Conservation (phyloP, 2,329 filamentous ascomycete species). For the Acrocalymma vagum region DNA sequence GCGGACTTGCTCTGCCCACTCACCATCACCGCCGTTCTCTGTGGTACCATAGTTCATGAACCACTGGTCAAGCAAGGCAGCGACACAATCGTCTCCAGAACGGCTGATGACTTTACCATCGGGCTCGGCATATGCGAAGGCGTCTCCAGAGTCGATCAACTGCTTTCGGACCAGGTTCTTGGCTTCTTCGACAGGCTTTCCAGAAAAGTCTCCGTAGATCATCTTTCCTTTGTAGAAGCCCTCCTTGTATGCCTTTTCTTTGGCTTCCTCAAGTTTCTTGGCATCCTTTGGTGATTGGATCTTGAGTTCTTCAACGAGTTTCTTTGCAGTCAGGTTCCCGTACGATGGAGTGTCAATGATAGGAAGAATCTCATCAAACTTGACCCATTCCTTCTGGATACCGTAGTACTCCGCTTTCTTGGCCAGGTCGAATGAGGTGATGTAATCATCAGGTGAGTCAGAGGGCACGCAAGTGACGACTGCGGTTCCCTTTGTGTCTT, state of each 20-base stretch:
- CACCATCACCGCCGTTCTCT: conserved; percentile 70
- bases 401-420: conserved; percentile 96
- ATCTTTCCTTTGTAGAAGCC: conserved; percentile 96
- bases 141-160: conserved; percentile 78
- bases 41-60: conserved; percentile 88
- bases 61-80: conserved; percentile 95
- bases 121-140: conserved; percentile 93
- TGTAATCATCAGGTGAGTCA: conserved; percentile 94
- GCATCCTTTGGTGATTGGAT: conserved; percentile 96
- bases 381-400: conserved; percentile 96
- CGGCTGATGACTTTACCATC: conserved; percentile 87
- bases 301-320: conserved; percentile 90
- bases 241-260: conserved; percentile 96
- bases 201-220: conserved; percentile 86
- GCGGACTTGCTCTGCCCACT: conserved; percentile 76
- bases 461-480: conserved; percentile 96
- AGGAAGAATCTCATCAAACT: conserved; percentile 81
- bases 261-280: conserved; percentile 89
- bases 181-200: conserved; percentile 83
- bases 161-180: conserved; percentile 85
- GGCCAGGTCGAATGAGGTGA: conserved; percentile 83
- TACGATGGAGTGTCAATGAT: conserved; percentile 81
- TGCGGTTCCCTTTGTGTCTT: conserved; percentile 92
- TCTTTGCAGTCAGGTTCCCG: conserved; percentile 82
- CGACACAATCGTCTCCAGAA: conserved; percentile 92